A percentile compares a stretch with the other conserved stretches of the same genome.
These are phyloP conservation scores for Lasiodiplodia gonubiensis DNA, from an alignment of 2,329 filamentous ascomycete species.

Conservation along the genomic window DNA sequence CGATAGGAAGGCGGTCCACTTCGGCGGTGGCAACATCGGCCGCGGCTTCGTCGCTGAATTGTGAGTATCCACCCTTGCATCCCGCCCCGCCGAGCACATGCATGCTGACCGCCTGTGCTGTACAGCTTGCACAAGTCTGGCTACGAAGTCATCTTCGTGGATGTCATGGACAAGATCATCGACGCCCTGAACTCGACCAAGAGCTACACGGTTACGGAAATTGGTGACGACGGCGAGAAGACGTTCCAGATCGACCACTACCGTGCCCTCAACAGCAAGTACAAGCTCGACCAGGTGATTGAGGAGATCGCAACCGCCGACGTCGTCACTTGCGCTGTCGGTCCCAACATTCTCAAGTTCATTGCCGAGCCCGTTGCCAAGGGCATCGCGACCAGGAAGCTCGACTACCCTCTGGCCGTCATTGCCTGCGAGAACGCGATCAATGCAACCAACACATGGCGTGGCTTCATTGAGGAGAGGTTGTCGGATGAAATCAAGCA, in stretches of 20 bases:
- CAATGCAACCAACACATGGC: slow-evolving; percentile 87
- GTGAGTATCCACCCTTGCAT: slow-evolving; percentile 10
- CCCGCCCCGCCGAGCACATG: background rate
- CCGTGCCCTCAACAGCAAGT: slow-evolving; percentile 93
- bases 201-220: slow-evolving; percentile 91
- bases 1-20: slow-evolving; percentile 59
- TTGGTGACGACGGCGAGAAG: slow-evolving; percentile 80
- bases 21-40: slow-evolving; percentile 61
- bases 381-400: slow-evolving; percentile 79
- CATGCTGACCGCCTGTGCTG: background rate
- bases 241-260: slow-evolving; percentile 91
- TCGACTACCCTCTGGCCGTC: slow-evolving; percentile 75
- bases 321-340: slow-evolving; percentile 94
- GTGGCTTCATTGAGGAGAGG: slow-evolving; percentile 77
- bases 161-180: slow-evolving; percentile 87
- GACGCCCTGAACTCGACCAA: slow-evolving; percentile 74
- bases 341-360: slow-evolving; percentile 94
- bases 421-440: slow-evolving; percentile 99
- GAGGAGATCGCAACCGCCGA: slow-evolving; percentile 87
- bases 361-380: slow-evolving; percentile 95
- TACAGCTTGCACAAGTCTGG: slow-evolving; percentile 89
- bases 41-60: slow-evolving; percentile 53
- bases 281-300: slow-evolving; percentile 79
- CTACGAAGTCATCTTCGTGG: slow-evolving; percentile 95
- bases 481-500: slow-evolving; percentile 68